Evolutionary conservation across 139 green algal genomes (phyloP).

Genomic region (Coelastrella sp.): DNA sequence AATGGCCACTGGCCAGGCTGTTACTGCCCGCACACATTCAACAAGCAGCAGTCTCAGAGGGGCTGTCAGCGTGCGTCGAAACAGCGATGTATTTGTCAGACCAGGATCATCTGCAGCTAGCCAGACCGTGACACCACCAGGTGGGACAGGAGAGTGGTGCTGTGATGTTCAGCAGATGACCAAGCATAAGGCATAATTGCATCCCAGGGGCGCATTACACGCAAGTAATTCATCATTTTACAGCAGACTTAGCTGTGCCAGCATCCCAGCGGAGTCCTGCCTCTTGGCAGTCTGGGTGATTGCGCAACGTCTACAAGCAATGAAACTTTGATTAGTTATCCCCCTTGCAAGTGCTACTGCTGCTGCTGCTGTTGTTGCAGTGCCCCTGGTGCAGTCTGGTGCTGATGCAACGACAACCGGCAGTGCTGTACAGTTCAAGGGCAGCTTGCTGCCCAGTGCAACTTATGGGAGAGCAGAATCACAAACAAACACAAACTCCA

Average conservation of each 20-base stretch:
- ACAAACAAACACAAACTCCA: not conserved
- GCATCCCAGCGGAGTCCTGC: too few species aligned
- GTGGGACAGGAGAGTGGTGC: not conserved
- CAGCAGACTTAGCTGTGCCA: too few species aligned
- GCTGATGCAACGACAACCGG: not conserved
- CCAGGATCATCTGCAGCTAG: not conserved
- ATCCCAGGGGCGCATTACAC: too few species aligned
- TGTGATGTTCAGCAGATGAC: not conserved
- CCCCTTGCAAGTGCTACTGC: not conserved
- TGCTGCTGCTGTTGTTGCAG: not conserved
- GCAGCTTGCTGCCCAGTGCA: not conserved
- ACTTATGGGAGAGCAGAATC: not conserved
- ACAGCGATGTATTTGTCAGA: not conserved
- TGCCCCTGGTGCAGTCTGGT: not conserved
- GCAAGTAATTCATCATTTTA: too few species aligned
- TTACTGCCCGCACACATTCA: not conserved
- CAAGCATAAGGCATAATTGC: too few species aligned
- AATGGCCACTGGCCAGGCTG: not conserved
- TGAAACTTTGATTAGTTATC: too few species aligned
- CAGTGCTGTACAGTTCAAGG: not conserved
- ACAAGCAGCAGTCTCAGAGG: conserved; percentile 8
- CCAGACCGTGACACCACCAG: conserved; percentile 2
- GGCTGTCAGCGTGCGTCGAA: not conserved
- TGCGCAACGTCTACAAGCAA: too few species aligned
- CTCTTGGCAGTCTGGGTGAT: too few species aligned